Base-by-base conservation (phyloP, 1,284 basidiomycete genomes). In the Moesziomyces globuligerus region DNA sequence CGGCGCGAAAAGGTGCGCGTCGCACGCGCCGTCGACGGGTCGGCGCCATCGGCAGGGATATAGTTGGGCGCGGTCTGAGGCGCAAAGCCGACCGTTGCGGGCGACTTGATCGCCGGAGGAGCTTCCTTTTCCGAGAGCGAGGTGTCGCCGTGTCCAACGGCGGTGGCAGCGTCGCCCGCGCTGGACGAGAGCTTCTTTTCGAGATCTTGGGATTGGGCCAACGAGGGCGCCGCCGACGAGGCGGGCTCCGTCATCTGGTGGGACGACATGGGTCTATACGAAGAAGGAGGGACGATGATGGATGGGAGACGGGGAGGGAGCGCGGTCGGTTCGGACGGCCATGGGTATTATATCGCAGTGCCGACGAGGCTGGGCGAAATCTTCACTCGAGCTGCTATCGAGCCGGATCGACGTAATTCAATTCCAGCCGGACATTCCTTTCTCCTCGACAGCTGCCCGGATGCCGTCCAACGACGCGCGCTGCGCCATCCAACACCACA, bases 1-100 rank as follows among this genome's bases (percentile, higher is more conserved):
- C 75, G 62, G 20, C 72, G 56, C 13, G 73, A 76, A 40, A 77
- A 77, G 24, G 71, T 76, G 20, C 72, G 53, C 11, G 51, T 52
- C 1, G 54, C 52, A n/a, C 54, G 53, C 4, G 65, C 44, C 3
- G 54, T 42, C 1, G 18, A 13, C 5, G 48, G 48, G 20, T 44
- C 49, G 17, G 57, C 46, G 21, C 54, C 58, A 17, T 55, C 59
- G 9, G 67, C 60, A 7, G 67, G 55, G 13, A 70, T 48, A 36
- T 70, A 64, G 25, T 20, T 55, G 21, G 59, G 59, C 0, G 60
- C 25, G 6, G 21, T 36, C n/a, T 36, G 39, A 9, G 60, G 45
- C 5, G 55, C 60, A 29, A 70, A 64, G 18, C 60, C 66, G 17
- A 69, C 48, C 0, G 54, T 36, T 5, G 54, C 46, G 21, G 40